These are phyloP conservation scores for Apiospora marii DNA, from an alignment of 2,329 filamentous ascomycete species.

Conservation along the genomic window DNA sequence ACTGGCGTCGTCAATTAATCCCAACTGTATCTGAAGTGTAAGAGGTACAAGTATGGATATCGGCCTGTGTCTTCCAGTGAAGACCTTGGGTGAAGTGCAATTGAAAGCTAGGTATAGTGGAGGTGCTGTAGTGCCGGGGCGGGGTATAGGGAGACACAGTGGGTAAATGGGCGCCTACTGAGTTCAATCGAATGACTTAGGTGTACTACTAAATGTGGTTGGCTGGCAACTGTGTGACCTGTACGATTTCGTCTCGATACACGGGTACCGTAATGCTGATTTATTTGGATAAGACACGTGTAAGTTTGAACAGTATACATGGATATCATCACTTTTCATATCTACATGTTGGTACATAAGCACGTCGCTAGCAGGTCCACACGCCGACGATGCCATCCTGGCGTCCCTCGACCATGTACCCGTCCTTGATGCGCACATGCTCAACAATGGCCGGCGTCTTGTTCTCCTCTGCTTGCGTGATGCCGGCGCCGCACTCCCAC, in stretches of 20 bases:
- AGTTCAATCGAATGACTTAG: background rate
- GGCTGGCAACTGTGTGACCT: background rate
- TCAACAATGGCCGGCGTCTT: slow-evolving; percentile 77
- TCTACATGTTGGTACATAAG: slow-evolving; percentile 21
- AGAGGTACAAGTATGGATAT: no score
- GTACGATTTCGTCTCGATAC: background rate
- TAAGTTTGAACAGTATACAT: background rate
- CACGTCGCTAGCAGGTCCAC: slow-evolving; percentile 61
- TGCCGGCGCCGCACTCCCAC: slow-evolving; percentile 94
- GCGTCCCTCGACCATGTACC: slow-evolving; percentile 90
- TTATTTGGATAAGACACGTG: background rate
- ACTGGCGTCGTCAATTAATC: background rate
- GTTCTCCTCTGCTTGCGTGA: slow-evolving; percentile 71
- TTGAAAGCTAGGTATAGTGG: background rate
- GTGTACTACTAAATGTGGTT: background rate
- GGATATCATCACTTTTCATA: slow-evolving; percentile 10
- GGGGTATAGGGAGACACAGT: background rate
- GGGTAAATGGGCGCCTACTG: background rate
- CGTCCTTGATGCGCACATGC: slow-evolving; percentile 88
- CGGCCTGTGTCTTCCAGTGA: no score
- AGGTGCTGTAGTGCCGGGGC: background rate
- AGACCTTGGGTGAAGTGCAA: background rate
- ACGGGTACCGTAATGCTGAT: background rate
- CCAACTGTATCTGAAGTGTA: background rate
- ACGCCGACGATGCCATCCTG: slow-evolving; percentile 88